Conservation (phyloP, 2,329 filamentous ascomycete species). For the Aureobasidium sp. region DNA sequence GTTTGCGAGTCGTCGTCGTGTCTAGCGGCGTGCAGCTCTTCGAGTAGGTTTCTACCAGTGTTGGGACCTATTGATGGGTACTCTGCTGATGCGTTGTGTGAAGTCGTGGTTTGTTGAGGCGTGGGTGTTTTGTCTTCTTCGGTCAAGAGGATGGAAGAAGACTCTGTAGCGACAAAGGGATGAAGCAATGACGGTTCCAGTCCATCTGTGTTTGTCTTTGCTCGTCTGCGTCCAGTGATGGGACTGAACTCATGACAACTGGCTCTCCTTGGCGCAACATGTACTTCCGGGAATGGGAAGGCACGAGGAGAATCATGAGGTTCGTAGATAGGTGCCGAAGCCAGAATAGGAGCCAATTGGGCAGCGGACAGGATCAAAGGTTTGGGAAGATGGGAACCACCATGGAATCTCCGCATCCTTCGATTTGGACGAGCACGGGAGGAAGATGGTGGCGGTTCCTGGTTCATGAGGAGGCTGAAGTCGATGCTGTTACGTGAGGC, state of each 20-base stretch:
- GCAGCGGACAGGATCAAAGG: slow-evolving; percentile 27
- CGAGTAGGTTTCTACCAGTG: slow-evolving; percentile 25
- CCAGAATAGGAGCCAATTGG: slow-evolving; percentile 18
- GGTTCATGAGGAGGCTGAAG: neutral
- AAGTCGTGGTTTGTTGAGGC: neutral
- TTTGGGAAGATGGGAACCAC: slow-evolving; percentile 24
- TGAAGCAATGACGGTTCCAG: neutral
- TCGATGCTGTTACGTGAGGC: slow-evolving; percentile 8
- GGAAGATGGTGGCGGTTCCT: neutral
- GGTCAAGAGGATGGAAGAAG: neutral
- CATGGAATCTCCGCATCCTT: slow-evolving; percentile 28
- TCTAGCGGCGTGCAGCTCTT: slow-evolving; percentile 23
- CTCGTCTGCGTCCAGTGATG: slow-evolving; percentile 13
- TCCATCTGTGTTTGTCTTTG: slow-evolving; percentile 15
- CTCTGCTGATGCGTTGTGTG: slow-evolving; percentile 11
- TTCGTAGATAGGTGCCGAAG: slow-evolving; percentile 22
- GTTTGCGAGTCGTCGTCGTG: slow-evolving; percentile 1
- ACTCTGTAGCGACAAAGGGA: neutral
- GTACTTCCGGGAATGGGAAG: slow-evolving; percentile 15
- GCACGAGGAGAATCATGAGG: slow-evolving; percentile 14
- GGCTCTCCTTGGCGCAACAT: neutral
- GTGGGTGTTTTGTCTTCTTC: neutral
- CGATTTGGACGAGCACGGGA: slow-evolving; percentile 13
- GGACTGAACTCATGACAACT: slow-evolving; percentile 9
- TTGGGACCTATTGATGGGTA: slow-evolving; percentile 20